phyloP scores from a whole-genome alignment of 345 rosid species.

The Populus pruinosa region DNA sequence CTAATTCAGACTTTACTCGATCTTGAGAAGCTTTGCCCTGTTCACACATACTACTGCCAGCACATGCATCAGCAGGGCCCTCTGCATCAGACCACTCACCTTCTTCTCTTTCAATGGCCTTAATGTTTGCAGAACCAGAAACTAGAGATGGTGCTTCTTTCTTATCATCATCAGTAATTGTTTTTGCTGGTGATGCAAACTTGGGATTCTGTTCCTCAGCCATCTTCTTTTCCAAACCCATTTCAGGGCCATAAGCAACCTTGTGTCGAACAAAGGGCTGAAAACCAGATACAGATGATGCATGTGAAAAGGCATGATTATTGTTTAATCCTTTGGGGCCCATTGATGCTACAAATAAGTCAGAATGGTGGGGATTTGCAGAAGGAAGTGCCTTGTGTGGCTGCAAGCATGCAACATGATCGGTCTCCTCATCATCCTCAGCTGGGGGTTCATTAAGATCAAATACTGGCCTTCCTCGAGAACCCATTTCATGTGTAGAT shows the following conservation, averaged over 20 bases:
- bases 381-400: conserved; percentile 61
- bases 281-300: conserved; percentile 78
- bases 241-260: conserved; percentile 32
- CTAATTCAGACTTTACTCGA: conserved; percentile 27
- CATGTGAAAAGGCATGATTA: conserved; percentile 66
- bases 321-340: conserved; percentile 44
- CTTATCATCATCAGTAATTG: conserved; percentile 31
- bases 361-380: conserved; percentile 40
- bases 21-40: conserved; percentile 37
- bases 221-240: conserved; percentile 38
- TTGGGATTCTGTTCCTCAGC: conserved; percentile 28
- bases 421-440: conserved; percentile 64
- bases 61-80: conserved; percentile 38
- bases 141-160: conserved; percentile 30
- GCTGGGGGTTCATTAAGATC: conserved; percentile 98
- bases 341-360: conserved; percentile 45
- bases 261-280: conserved; percentile 77
- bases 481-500: conserved; percentile 79
- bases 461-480: conserved; percentile 76
- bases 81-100: conserved; percentile 93
- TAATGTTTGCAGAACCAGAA: conserved; percentile 34
- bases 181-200: conserved; percentile 30
- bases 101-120: conserved; percentile 78
- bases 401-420: conserved; percentile 39
- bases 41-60: conserved; percentile 24